Evolutionary conservation across 140 eudicot genomes (phyloP).

Genomic region (Bidens hawaiensis): DNA sequence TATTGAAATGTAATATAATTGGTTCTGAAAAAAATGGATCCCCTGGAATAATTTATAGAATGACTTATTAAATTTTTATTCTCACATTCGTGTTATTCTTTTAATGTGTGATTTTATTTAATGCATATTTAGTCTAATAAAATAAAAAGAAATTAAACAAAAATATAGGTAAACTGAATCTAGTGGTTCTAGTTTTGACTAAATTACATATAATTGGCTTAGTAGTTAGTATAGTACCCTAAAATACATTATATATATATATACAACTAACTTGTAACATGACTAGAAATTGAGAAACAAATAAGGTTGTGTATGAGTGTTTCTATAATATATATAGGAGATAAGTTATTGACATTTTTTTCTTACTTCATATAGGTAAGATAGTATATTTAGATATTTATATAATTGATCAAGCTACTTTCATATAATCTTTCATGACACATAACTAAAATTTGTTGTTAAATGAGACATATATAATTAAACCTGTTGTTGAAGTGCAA

Average conservation of each 20-base stretch:
- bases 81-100: neutral
- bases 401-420: no score
- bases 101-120: neutral
- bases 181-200: neutral
- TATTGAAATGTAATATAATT: no score
- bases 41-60: no score
- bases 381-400: no score
- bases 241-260: no score
- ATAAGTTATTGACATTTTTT: neutral
- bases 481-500: neutral
- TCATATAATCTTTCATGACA: no score
- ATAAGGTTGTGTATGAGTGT: neutral
- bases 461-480: no score
- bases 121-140: neutral
- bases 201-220: neutral
- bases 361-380: neutral
- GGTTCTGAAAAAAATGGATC: no score
- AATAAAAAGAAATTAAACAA: neutral
- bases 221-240: neutral
- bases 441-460: no score
- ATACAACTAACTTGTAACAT: no score
- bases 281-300: neutral
- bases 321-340: neutral
- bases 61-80: no score
- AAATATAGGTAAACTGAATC: no score